These are phyloP conservation scores for Rhizopogon vinicolor DNA, from an alignment of 768 basidiomycete genomes.

Conservation along the genomic window DNA sequence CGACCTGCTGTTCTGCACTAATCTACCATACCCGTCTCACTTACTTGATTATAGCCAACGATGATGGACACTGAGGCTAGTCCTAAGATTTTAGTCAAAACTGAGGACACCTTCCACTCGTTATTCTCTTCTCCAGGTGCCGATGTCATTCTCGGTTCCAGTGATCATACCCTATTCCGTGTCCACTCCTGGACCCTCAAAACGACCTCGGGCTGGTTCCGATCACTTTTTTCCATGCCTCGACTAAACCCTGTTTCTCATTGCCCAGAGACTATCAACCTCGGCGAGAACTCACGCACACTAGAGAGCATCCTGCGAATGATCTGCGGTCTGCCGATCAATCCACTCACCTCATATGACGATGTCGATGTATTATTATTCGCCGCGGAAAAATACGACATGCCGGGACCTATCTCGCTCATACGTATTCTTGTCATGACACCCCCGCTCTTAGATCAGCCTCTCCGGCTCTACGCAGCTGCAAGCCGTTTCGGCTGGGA, in stretches of 20 bases:
- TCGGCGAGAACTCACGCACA: conserved; percentile 53
- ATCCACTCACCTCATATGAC: conserved; percentile 46
- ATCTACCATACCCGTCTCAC: background rate
- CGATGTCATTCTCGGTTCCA: conserved; percentile 51
- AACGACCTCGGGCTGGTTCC: conserved; percentile 62
- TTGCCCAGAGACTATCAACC: conserved; percentile 38
- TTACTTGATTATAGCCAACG: background rate
- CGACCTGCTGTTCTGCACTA: background rate
- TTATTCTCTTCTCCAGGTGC: conserved; percentile 49
- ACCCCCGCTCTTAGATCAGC: conserved; percentile 43
- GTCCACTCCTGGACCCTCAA: conserved; percentile 58
- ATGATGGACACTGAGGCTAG: background rate
- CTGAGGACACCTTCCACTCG: conserved; percentile 28
- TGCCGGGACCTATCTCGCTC: conserved; percentile 59
- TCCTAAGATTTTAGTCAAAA: background rate
- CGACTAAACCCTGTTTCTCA: conserved; percentile 20
- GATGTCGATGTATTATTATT: conserved; percentile 52
- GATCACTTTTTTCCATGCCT: conserved; percentile 56
- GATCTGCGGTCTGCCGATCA: conserved; percentile 55
- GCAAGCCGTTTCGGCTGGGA: conserved; percentile 59
- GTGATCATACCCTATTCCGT: conserved; percentile 48
- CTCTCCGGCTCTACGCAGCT: conserved; percentile 49
- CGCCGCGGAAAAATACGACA: conserved; percentile 68
- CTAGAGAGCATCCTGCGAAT: conserved; percentile 57
- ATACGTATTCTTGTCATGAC: conserved; percentile 54